Percentiles rank a stretch among this genome's conserved stretches.
These are phyloP conservation scores for Orbilia blumenaviensis DNA, from an alignment of 2,329 filamentous ascomycete genomes.

Conservation along the genomic window DNA sequence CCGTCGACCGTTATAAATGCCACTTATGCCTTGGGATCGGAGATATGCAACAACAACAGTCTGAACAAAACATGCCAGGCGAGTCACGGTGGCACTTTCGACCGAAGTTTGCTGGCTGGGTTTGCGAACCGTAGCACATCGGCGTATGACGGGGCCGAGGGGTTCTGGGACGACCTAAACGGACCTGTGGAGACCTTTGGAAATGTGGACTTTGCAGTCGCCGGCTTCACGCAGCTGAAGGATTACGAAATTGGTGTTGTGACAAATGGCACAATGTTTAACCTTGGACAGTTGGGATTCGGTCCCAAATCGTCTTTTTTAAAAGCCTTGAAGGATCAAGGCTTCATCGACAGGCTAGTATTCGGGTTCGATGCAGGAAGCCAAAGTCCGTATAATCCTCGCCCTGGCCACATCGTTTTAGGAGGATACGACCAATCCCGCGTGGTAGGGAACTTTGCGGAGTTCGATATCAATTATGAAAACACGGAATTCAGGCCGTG, in stretches of 20 bases:
- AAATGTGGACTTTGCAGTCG: constrained; percentile 36
- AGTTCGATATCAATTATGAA: constrained; percentile 51
- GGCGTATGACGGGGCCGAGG: constrained; percentile 15
- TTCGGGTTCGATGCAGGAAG: constrained; percentile 50
- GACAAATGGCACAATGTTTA: constrained; percentile 41
- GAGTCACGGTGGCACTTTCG: constrained; percentile 37
- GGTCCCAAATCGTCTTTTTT: constrained; percentile 39
- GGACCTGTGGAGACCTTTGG: constrained; percentile 40
- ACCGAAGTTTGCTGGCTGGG: neutral
- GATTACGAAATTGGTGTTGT: constrained; percentile 45
- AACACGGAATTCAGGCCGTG: constrained; percentile 48
- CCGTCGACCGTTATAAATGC: constrained; percentile 49
- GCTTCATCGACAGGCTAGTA: constrained; percentile 31
- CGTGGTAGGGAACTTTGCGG: constrained; percentile 33
- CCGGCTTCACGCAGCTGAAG: constrained; percentile 40
- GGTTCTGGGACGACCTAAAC: constrained; percentile 45
- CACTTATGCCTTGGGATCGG: constrained; percentile 35
- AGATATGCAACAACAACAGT: constrained; percentile 44
- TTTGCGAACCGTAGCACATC: constrained; percentile 18
- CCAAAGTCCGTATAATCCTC: constrained; percentile 44
- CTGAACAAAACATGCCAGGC: constrained; percentile 42
- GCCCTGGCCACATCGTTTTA: constrained; percentile 36
- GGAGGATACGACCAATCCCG: constrained; percentile 50
- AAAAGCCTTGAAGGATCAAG: constrained; percentile 31
- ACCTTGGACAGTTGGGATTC: constrained; percentile 42